Percentiles rank a stretch among this genome's conserved stretches.
These are phyloP conservation scores for Glutinoglossum americanum DNA, from an alignment of 495 filamentous ascomycete species.

Conservation along the genomic window DNA sequence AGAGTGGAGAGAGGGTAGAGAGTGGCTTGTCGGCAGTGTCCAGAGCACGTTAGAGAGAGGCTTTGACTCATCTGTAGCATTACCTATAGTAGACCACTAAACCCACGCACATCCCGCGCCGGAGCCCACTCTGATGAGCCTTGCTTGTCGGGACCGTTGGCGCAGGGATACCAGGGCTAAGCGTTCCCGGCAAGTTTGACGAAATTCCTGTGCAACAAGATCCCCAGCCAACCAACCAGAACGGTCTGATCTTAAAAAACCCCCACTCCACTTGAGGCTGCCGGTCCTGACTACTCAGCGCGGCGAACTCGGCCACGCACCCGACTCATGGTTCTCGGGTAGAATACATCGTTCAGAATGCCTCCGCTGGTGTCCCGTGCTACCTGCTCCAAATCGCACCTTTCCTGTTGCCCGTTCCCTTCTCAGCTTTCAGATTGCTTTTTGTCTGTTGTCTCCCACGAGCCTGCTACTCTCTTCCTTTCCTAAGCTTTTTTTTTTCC, in stretches of 20 bases:
- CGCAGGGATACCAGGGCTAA: not conserved
- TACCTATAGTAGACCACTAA: not conserved
- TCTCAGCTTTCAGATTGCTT: not conserved
- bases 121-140: not conserved
- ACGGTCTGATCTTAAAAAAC: not conserved
- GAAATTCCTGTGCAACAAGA: not conserved
- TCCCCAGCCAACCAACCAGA: not conserved
- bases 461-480: not conserved
- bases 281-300: not conserved
- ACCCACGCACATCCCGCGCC: not conserved
- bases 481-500: not conserved
- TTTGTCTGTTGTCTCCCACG: not conserved
- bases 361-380: not conserved
- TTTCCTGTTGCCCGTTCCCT: not conserved
- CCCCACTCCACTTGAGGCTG: not conserved
- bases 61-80: not conserved
- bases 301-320: not conserved
- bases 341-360: not conserved
- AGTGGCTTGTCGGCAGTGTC: no score
- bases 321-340: not conserved
- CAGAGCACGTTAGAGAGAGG: not conserved
- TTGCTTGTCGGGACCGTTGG: not conserved
- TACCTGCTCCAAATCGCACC: not conserved
- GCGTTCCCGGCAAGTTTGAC: not conserved
- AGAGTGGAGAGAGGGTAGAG: no score